These are phyloP conservation scores for Tricholoma saponaceum DNA, from an alignment of 768 basidiomycete species.

Conservation along the genomic window DNA sequence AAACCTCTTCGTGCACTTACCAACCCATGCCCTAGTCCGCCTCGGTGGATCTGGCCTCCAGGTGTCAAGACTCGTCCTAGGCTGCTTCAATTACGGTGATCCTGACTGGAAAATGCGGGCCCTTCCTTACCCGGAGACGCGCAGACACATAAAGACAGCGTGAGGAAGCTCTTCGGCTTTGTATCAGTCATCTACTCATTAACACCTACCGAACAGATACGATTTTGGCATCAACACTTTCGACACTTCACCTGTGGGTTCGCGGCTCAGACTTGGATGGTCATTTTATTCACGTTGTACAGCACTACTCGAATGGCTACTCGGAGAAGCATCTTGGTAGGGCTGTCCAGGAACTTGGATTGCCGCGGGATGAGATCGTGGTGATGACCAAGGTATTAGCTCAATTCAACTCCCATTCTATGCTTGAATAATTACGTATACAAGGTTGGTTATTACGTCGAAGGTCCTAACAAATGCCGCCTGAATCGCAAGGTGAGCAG, in stretches of 20 bases:
- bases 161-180: constrained; percentile 13
- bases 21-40: constrained; percentile 26
- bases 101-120: constrained; percentile 46
- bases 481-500: constrained; percentile 20
- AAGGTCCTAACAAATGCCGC: not conserved
- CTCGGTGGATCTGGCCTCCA: constrained; percentile 50
- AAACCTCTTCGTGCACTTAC: not conserved
- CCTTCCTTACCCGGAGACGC: constrained; percentile 39
- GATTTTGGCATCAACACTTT: constrained; percentile 59
- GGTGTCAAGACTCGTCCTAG: constrained; percentile 60
- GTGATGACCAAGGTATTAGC: constrained; percentile 63
- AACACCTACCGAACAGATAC: constrained; percentile 27
- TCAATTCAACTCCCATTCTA: not conserved
- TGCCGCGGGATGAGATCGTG: constrained; percentile 70
- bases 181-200: not conserved
- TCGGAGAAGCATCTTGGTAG: constrained; percentile 66
- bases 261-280: not conserved
- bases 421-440: not conserved
- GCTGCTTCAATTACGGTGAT: constrained; percentile 51
- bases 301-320: constrained; percentile 60
- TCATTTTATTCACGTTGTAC: not conserved
- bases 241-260: constrained; percentile 45
- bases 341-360: constrained; percentile 56
- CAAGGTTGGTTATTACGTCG: not conserved
- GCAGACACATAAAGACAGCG: constrained; percentile 46